Evolutionary conservation across 176 grass and related monocot species (phyloP).

Genomic region (Musa troglodytarum): DNA sequence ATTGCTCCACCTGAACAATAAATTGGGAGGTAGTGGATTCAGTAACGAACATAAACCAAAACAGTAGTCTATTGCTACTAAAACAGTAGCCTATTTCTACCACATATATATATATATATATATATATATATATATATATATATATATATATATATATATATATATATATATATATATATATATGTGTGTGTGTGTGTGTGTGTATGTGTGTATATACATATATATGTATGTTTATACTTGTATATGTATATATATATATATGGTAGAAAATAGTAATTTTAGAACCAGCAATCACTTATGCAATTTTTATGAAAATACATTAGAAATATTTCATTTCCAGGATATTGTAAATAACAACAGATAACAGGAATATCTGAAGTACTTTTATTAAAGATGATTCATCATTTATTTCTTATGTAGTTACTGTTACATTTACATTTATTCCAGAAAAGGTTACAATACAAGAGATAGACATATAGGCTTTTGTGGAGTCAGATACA

Average conservation of each 20-base stretch:
- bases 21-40: background rate
- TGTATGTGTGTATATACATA: too few relatives aligned
- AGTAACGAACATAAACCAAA: background rate
- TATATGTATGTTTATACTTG: too few relatives aligned
- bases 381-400: background rate
- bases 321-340: background rate
- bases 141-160: too few relatives aligned
- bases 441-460: background rate
- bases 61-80: too few relatives aligned
- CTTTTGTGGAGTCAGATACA: background rate
- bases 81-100: too few relatives aligned
- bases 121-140: too few relatives aligned
- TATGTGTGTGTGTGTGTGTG: too few relatives aligned
- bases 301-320: background rate
- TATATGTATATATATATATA: too few relatives aligned
- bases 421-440: background rate
- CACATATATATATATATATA: too few relatives aligned
- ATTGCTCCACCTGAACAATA: constrained; percentile 38
- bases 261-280: background rate
- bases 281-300: background rate
- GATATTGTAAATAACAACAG: background rate
- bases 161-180: too few relatives aligned
- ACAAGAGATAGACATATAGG: background rate
- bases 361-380: background rate
- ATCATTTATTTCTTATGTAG: background rate